Evolutionary conservation across 2,329 filamentous ascomycete genomes (phyloP).

Genomic region (Aspergillus pseudoglaucus): DNA sequence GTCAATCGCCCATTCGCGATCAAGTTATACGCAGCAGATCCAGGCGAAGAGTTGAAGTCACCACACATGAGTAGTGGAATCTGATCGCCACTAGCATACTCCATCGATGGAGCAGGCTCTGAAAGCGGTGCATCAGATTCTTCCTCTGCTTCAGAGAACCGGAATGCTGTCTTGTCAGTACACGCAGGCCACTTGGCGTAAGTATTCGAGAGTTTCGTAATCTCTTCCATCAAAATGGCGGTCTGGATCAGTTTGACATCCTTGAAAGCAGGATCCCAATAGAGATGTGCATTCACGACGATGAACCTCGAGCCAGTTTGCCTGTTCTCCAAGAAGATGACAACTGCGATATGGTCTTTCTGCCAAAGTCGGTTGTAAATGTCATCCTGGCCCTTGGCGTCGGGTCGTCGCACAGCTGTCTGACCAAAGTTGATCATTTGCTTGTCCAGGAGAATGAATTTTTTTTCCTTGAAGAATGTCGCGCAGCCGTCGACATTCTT

Average conservation of each 20-base stretch:
- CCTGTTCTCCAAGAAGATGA: slow-evolving; percentile 88
- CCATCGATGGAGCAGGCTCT: slow-evolving; percentile 70
- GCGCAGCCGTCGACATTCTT: slow-evolving; percentile 92
- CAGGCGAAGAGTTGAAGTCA: slow-evolving; percentile 86
- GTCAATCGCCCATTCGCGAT: slow-evolving; percentile 72
- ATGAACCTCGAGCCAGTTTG: slow-evolving; percentile 85
- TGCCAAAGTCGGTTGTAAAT: slow-evolving; percentile 99
- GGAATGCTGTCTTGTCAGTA: slow-evolving; percentile 64
- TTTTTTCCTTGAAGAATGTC: slow-evolving; percentile 92
- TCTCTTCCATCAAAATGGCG: slow-evolving; percentile 86
- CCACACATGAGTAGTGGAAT: slow-evolving; percentile 89
- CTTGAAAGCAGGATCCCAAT: slow-evolving; percentile 84
- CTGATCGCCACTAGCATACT: slow-evolving; percentile 78
- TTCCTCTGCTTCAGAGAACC: slow-evolving; percentile 45
- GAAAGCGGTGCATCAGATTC: slow-evolving; percentile 40
- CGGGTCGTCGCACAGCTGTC: slow-evolving; percentile 85
- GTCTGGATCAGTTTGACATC: slow-evolving; percentile 97
- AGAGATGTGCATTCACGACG: slow-evolving; percentile 87
- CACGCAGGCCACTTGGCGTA: slow-evolving; percentile 74
- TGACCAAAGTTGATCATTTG: slow-evolving; percentile 87
- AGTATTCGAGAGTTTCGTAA: slow-evolving; percentile 77
- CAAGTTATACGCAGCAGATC: slow-evolving; percentile 87
- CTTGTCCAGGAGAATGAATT: slow-evolving; percentile 90
- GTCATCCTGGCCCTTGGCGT: slow-evolving; percentile 96
- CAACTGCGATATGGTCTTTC: slow-evolving; percentile 90